phyloP scores from a whole-genome alignment of 495 filamentous ascomycete genomes.

The Apiosordaria backusii region DNA sequence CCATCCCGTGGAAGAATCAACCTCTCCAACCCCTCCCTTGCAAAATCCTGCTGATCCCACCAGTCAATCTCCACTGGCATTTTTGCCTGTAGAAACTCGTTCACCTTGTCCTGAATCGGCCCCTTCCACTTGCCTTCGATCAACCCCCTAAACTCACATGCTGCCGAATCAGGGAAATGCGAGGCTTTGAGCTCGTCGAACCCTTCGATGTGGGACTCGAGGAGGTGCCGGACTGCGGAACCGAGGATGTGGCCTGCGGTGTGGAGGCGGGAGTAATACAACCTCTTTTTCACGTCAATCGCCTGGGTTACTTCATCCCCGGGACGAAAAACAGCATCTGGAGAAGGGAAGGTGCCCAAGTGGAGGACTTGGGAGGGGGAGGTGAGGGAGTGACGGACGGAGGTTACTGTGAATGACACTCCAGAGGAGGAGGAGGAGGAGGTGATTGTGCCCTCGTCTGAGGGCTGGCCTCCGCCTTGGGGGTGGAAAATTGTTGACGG shows the following conservation, averaged over 20 bases:
- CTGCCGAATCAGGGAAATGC: conserved; percentile 58
- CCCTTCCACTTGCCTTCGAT: conserved; percentile 59
- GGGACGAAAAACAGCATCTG: conserved; percentile 26
- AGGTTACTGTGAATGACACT: conserved; percentile 47
- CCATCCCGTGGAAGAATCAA: conserved; percentile 46
- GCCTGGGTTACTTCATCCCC: conserved; percentile 44
- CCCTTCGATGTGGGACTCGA: conserved; percentile 44
- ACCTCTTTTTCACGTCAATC: conserved; percentile 52
- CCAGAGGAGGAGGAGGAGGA: conserved; percentile 16
- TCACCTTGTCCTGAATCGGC: conserved; percentile 50
- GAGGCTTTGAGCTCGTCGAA: conserved; percentile 61
- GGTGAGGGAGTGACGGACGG: conserved; percentile 46
- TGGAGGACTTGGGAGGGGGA: conserved; percentile 54
- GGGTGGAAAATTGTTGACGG: conserved; percentile 62
- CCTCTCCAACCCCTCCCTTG: conserved; percentile 39
- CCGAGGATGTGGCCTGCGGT: conserved; percentile 64
- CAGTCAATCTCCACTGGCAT: conserved; percentile 58
- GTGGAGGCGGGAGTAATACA: conserved; percentile 58
- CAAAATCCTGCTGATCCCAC: conserved; percentile 56
- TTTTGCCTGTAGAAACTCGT: conserved; percentile 48
- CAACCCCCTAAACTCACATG: conserved; percentile 56
- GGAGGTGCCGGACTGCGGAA: conserved; percentile 51
- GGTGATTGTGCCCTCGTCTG: conserved; percentile 54
- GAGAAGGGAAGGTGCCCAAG: conserved; percentile 48
- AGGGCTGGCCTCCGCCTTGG: conserved; percentile 65